Evolutionary conservation across 2,329 filamentous ascomycete genomes (phyloP).

Genomic region (Cyphellophora attinorum): DNA sequence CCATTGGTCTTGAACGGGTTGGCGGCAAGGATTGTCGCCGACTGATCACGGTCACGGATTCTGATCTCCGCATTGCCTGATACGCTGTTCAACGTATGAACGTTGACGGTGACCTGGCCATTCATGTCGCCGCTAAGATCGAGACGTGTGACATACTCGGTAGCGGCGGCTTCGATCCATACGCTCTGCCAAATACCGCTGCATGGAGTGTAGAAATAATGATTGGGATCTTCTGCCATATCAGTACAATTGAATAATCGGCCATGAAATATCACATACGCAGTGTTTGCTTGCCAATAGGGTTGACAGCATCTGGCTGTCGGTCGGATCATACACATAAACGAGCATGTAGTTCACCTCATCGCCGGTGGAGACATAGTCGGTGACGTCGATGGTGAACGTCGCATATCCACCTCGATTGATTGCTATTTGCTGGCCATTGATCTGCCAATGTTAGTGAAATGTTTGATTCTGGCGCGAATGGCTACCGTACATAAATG

Average conservation of each 20-base stretch:
- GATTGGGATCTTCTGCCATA: slow-evolving; percentile 46
- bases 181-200: slow-evolving; percentile 68
- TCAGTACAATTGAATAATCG: slow-evolving; percentile 49
- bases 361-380: slow-evolving; percentile 29
- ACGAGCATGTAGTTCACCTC: slow-evolving; percentile 17
- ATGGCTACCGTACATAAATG: slow-evolving; percentile 50
- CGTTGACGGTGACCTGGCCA: slow-evolving; percentile 44
- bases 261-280: neutral
- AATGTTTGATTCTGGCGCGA: slow-evolving; percentile 25
- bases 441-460: neutral
- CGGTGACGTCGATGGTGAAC: slow-evolving; percentile 52
- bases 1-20: neutral
- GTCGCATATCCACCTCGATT: slow-evolving; percentile 54
- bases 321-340: slow-evolving; percentile 5
- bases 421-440: slow-evolving; percentile 19
- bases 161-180: slow-evolving; percentile 57
- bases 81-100: slow-evolving; percentile 37
- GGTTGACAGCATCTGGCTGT: slow-evolving; percentile 54
- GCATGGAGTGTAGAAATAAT: slow-evolving; percentile 65
- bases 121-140: neutral
- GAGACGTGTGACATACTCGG: slow-evolving; percentile 33
- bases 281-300: slow-evolving; percentile 51
- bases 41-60: slow-evolving; percentile 23
- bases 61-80: slow-evolving; percentile 29
- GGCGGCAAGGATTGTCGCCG: neutral